phyloP scores from a whole-genome alignment of 306 rosid genomes.

The Prunus davidiana region DNA sequence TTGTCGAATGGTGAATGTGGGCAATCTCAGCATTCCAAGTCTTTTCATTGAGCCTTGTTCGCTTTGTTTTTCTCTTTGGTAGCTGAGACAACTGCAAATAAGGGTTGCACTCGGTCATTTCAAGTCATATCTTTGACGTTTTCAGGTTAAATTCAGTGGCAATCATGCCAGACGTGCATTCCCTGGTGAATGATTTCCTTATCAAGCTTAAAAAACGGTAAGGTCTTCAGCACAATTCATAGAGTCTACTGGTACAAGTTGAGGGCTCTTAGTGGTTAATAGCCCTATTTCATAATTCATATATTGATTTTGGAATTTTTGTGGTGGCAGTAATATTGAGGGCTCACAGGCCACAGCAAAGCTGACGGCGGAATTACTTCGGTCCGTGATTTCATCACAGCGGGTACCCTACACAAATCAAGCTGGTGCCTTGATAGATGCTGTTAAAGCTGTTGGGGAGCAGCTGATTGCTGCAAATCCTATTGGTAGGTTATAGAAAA shows the following conservation, averaged over 20 bases:
- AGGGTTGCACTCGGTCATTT: background rate
- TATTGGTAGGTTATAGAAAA: slow-evolving; percentile 54
- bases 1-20: background rate
- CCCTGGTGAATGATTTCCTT: slow-evolving; percentile 69
- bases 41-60: background rate
- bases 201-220: slow-evolving; percentile 79
- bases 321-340: slow-evolving; percentile 73
- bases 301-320: background rate
- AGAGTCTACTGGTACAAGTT: background rate
- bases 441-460: slow-evolving; percentile 88
- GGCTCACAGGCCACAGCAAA: slow-evolving; percentile 89
- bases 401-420: slow-evolving; percentile 79
- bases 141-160: slow-evolving; percentile 38
- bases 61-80: background rate
- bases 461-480: slow-evolving; percentile 90
- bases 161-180: slow-evolving; percentile 87
- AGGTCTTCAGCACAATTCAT: slow-evolving; percentile 15
- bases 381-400: slow-evolving; percentile 83
- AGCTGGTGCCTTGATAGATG: slow-evolving; percentile 75
- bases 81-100: background rate
- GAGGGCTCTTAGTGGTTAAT: background rate
- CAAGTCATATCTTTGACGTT: background rate
- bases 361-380: slow-evolving; percentile 79
- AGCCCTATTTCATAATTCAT: background rate
- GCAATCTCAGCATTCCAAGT: background rate